Conservation (phyloP, 192 early-diverging fungal genomes). For the Mortierella alpina region DNA sequence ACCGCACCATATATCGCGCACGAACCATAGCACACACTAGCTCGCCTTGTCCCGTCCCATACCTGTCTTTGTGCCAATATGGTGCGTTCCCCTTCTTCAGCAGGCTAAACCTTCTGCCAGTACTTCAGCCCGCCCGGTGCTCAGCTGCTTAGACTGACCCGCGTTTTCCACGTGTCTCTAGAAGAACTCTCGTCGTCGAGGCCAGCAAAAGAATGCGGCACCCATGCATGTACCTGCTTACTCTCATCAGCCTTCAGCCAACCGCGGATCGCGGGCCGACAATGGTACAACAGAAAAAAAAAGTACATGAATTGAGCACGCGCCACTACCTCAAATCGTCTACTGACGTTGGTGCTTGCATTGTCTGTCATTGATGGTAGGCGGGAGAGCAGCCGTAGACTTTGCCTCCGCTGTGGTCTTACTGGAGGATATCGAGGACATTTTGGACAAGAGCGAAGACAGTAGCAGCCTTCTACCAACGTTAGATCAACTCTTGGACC, state of each 20-base stretch:
- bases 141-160: no score
- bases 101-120: no score
- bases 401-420: constrained; percentile 7
- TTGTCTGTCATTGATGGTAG: not conserved
- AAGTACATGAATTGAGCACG: not conserved
- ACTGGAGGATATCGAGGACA: constrained; percentile 15
- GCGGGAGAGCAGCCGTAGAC: constrained; percentile 9
- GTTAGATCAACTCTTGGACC: constrained; percentile 14
- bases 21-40: no score
- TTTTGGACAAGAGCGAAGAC: constrained; percentile 25
- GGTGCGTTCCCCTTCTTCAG: no score
- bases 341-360: no score
- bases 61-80: no score
- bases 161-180: not conserved
- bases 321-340: not conserved
- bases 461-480: constrained; percentile 10
- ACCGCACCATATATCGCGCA: no score
- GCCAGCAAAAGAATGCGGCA: constrained; percentile 25
- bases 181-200: constrained; percentile 31
- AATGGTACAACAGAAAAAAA: constrained; percentile 34
- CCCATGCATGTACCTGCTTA: not conserved
- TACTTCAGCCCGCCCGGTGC: no score
- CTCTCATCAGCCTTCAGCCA: constrained; percentile 2
- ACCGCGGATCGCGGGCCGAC: constrained; percentile 23
- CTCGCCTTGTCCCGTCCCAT: no score